A percentile compares a stretch with the other conserved stretches of the same genome.
Conservation (phyloP, 441 rosid species). For the Erodium moschatum region DNA sequence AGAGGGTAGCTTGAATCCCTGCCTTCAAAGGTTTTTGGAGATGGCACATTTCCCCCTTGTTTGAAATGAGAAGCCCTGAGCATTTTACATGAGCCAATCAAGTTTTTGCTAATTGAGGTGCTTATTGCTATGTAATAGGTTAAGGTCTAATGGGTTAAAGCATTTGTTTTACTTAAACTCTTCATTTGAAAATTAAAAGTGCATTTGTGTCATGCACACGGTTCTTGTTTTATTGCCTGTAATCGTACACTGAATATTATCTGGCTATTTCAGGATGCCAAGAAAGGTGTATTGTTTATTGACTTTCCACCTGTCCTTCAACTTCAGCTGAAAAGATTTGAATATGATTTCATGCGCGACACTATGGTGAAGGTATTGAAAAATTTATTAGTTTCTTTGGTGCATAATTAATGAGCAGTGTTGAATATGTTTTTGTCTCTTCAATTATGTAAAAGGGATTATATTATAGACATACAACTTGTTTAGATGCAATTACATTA, state of each 20-base stretch:
- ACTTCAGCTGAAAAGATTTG: constrained; percentile 90
- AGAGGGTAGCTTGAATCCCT: too few species aligned
- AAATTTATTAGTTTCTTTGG: not conserved
- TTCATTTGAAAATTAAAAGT: not conserved
- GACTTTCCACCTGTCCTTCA: constrained; percentile 98
- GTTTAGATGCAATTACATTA: not conserved
- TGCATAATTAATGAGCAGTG: not conserved
- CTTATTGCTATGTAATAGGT: not conserved
- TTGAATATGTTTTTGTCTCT: not conserved
- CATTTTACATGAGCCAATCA: not conserved
- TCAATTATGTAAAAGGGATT: not conserved
- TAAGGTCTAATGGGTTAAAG: not conserved
- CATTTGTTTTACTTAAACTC: not conserved
- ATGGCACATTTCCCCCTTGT: not conserved
- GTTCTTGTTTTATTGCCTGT: not conserved
- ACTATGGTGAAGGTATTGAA: constrained; percentile 84
- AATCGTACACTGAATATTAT: not conserved
- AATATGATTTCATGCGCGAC: constrained; percentile 84
- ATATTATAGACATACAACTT: not conserved
- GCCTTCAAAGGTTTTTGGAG: too few species aligned
- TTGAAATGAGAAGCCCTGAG: not conserved
- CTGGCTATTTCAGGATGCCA: constrained; percentile 65
- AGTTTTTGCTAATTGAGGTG: not conserved
- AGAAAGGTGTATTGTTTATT: constrained; percentile 79
- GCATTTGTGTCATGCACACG: not conserved